Evolutionary conservation across 495 filamentous ascomycete genomes (phyloP), one percentile per base, ranked within the genome.

Genomic region (Penicillium coffeae): DNA sequence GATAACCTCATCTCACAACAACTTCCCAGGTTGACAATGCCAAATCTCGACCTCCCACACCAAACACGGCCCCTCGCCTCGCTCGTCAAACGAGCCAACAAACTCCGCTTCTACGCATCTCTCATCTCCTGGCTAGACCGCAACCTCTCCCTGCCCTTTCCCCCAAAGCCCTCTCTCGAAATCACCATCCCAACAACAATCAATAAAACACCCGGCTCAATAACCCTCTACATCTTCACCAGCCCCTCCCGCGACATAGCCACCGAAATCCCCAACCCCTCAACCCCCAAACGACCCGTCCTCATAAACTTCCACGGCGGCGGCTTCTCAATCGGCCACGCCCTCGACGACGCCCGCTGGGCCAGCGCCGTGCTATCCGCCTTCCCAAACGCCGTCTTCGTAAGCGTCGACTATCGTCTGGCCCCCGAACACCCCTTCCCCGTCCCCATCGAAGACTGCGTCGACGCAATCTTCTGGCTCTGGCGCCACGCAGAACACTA

Each of bases 361-460:
- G 45, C 50, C 4, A 38, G 35, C 0, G 27, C 50, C 25, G 55
- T 65, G 2, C 38, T 57, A 0, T 42, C 42, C 3, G 10, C 42
- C 8, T 33, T 48, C 21, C 47, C 47, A 0, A 39, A 48, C 8
- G 44, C 51, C 0, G 46, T 65, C 3, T 40, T 61, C 8, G 42
- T 60, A 41, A 64, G 56, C 6, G 55, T 71, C 3, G 61, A 66
- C 3, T 75, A 73, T 41, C 44, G 65, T 0, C 50, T 71, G 1
- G 69, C 69, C 0, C 71, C 70, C 0, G 70, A 73, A 33, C 60
- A 64, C 27, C 62, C 62, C 0, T 72, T 64, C 41, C 69, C 70
- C 0, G 75, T 74, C 0, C 73, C 82, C 0, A 76, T 86, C 4
- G 80, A 88, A 38, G 87, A 90, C 50, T 74, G 79, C 8, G 76